Percentiles rank a stretch among this genome's conserved stretches.
phyloP scores from a whole-genome alignment of 768 basidiomycete species.

The Phylloporus sp. region DNA sequence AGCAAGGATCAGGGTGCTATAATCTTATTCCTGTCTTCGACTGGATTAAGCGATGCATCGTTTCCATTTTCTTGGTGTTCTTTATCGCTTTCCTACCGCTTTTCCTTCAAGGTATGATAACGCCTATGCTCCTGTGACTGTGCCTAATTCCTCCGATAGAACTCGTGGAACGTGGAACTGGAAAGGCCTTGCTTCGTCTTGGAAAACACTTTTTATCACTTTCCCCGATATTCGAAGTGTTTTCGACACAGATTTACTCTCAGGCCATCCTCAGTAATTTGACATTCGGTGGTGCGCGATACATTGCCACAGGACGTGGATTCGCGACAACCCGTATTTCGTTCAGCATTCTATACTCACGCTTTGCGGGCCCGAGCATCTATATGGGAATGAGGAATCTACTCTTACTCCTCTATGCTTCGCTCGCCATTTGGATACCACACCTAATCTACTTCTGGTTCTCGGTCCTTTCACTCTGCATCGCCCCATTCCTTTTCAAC shows the following conservation, averaged over 20 bases:
- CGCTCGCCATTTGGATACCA: conserved; percentile 89
- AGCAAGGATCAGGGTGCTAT: conserved; percentile 78
- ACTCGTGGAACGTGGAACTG: conserved; percentile 93
- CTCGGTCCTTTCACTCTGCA: conserved; percentile 89
- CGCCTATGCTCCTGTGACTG: not conserved
- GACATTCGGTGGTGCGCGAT: conserved; percentile 96
- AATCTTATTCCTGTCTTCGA: conserved; percentile 95
- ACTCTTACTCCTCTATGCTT: conserved; percentile 84
- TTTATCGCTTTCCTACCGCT: conserved; percentile 95
- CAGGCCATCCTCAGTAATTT: conserved; percentile 96
- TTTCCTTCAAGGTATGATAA: conserved; percentile 79
- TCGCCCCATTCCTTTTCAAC: conserved; percentile 98
- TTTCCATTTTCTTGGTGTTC: conserved; percentile 99
- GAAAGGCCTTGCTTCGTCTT: conserved; percentile 89
- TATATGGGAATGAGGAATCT: conserved; percentile 98
- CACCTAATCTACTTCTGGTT: conserved; percentile 99
- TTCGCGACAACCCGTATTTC: conserved; percentile 96
- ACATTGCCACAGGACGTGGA: conserved; percentile 98
- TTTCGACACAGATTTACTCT: conserved; percentile 97
- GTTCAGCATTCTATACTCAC: conserved; percentile 95
- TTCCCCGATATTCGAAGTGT: conserved; percentile 97
- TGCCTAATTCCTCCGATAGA: conserved; percentile 44
- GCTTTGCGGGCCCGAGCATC: conserved; percentile 99
- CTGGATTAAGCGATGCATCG: conserved; percentile 95
- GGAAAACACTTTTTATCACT: conserved; percentile 96